Base-by-base conservation (phyloP, 495 filamentous ascomycete genomes). In the Aspergillus panamensis region DNA sequence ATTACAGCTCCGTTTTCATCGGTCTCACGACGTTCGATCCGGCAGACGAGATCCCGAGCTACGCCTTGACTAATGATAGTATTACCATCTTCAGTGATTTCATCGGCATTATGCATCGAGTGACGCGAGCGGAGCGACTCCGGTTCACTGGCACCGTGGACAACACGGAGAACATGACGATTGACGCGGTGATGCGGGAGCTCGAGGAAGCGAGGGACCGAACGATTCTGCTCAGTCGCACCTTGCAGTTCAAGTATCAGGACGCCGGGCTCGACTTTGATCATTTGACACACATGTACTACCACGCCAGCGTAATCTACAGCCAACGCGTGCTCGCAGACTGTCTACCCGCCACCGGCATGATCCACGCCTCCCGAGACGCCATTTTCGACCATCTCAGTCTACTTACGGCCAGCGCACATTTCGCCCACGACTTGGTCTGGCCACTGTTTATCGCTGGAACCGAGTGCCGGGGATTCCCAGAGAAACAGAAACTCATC, bases 371-470 rank as follows among this genome's bases (percentile, higher is more conserved):
- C 9, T 67, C 65, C n/a, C 60, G 65, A 20, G 57, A 69, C 20
- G 51, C 60, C 20, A 65, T 69, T 9, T 29, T 69, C 0, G 43
- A 21, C 3, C 59, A 65, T 47, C 43, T 69, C n/a, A 40, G 32
- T 6, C 55, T 47, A 44, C 53, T 69, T 12, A 58, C 62, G 21
- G 31, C 54, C 35, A 49, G 55, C n/a, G 44, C 53, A 14, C 56
- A 53, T 39, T 65, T 67, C 45, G 65, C 59, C 1, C 65, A 69
- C 17, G 59, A 69, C 51, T 55, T 69, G 8, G 62, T 67, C 16
- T 69, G 67, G 67, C 67, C 67, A 13, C 55, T 69, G 5, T 67
- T 69, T 30, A 59, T 66, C 19, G 60, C 62, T 0, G 67, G 67
- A n/a, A 64, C 67, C 3, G 65, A 66, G 55, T 55, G 62, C n/a